Percentiles rank a stretch among this genome's conserved stretches.
These are phyloP conservation scores for Pleurotus citrinopileatus DNA, from an alignment of 768 basidiomycete species.

Conservation along the genomic window DNA sequence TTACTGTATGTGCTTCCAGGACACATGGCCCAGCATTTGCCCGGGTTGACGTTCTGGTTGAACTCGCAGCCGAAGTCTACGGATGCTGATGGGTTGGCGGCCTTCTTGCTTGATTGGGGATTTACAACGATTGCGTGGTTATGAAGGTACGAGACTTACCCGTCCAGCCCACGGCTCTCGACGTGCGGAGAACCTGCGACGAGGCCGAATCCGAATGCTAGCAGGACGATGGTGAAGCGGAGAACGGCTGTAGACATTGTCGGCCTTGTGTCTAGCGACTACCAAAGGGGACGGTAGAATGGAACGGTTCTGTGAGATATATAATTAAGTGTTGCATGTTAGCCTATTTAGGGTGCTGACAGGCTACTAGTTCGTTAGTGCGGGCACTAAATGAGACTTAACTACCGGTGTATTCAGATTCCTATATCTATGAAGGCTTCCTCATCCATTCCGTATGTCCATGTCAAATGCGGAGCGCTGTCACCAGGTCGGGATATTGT, in stretches of 20 bases:
- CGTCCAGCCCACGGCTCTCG: not conserved
- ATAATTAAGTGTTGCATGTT: no score
- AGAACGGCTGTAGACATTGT: not conserved
- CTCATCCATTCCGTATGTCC: no score
- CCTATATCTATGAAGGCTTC: no score
- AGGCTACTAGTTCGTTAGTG: no score
- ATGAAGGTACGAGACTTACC: not conserved
- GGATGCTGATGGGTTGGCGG: not conserved
- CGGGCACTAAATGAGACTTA: no score
- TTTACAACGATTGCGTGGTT: not conserved
- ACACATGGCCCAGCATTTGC: constrained; percentile 3
- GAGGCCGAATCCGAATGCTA: not conserved
- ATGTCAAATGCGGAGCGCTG: no score
- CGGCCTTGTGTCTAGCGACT: not conserved
- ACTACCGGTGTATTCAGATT: no score
- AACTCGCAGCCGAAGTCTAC: constrained; percentile 1
- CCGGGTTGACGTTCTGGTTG: constrained; percentile 4
- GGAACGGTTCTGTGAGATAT: not conserved
- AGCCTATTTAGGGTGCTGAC: no score
- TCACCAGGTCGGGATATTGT: no score
- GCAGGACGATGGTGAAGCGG: not conserved
- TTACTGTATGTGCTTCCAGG: not conserved
- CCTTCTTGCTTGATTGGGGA: not conserved
- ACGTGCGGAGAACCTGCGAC: not conserved
- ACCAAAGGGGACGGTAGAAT: not conserved